Percentiles rank a stretch among this genome's conserved stretches.
These are phyloP conservation scores for Gnomoniopsis smithogilvyi DNA, from an alignment of 2,329 filamentous ascomycete genomes.

Conservation along the genomic window DNA sequence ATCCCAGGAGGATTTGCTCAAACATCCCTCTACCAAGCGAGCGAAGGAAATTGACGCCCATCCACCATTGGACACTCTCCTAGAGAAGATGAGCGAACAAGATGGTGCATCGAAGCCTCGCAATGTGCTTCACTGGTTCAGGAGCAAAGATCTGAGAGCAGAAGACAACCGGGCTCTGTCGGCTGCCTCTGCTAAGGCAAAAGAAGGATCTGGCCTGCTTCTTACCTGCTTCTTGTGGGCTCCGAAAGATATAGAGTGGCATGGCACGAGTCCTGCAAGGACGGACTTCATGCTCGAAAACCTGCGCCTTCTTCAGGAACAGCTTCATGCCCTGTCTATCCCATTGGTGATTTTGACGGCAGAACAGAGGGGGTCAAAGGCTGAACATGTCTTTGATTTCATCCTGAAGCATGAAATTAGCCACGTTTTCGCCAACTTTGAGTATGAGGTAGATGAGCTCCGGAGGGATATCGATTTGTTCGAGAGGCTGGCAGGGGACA, in stretches of 20 bases:
- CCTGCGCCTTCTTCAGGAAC: constrained; percentile 18
- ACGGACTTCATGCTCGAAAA: constrained; percentile 24
- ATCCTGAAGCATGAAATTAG: constrained; percentile 19
- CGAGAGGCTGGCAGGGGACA: constrained; percentile 11
- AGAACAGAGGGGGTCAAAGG: constrained; percentile 19
- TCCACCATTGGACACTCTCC: constrained; percentile 19
- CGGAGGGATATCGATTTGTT: constrained; percentile 23
- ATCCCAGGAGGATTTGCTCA: constrained; percentile 22
- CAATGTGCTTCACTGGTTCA: constrained; percentile 25
- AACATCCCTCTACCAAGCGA: constrained; percentile 25
- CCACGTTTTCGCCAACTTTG: constrained; percentile 24
- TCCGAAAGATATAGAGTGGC: constrained; percentile 24
- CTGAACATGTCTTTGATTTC: constrained; percentile 16
- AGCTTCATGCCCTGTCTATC: constrained; percentile 20
- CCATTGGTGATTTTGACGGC: constrained; percentile 22
- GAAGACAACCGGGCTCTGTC: constrained; percentile 24
- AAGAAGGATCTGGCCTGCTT: constrained; percentile 15
- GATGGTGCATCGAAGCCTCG: not conserved
- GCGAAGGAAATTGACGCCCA: constrained; percentile 24
- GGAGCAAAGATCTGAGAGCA: constrained; percentile 23
- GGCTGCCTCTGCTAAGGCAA: constrained; percentile 21
- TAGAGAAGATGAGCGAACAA: constrained; percentile 13
- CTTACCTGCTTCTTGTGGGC: constrained; percentile 23
- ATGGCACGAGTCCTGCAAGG: constrained; percentile 23
- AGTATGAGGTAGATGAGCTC: constrained; percentile 26